phyloP scores from a whole-genome alignment of 2,329 filamentous ascomycete genomes.

The Penicillium concentricum region DNA sequence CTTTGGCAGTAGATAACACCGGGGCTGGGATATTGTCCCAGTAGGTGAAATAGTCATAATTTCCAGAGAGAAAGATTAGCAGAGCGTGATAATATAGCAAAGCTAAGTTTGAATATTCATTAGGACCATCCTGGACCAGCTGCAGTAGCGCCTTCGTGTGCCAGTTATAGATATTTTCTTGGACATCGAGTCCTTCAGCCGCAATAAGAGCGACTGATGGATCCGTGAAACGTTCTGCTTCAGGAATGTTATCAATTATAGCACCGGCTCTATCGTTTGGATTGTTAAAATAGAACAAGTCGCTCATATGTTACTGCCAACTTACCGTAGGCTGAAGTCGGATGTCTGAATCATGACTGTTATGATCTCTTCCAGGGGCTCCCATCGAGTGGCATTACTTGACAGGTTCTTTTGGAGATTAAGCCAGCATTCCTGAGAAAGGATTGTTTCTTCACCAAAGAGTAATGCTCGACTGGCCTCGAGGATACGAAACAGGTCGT shows the following conservation, averaged over 20 bases:
- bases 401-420: neutral
- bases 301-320: neutral
- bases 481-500: constrained; percentile 8
- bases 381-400: neutral
- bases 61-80: neutral
- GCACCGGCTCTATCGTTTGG: neutral
- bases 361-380: neutral
- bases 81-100: neutral
- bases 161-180: neutral
- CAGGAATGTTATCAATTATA: neutral
- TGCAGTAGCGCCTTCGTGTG: neutral
- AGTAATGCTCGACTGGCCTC: constrained; percentile 6
- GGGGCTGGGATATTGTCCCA: neutral
- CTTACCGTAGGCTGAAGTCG: neutral
- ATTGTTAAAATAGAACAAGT: neutral
- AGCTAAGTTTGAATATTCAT: neutral
- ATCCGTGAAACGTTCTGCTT: neutral
- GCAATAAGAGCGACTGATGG: neutral
- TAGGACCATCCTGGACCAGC: neutral
- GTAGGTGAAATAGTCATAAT: neutral
- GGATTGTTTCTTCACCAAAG: constrained; percentile 5
- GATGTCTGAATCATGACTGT: neutral
- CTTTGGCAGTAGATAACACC: neutral
- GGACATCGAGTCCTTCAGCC: neutral
- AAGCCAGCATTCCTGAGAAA: neutral